A percentile compares a stretch with the other conserved stretches of the same genome.
Conservation (phyloP, 495 filamentous ascomycete species). For the Tuber brumale region DNA sequence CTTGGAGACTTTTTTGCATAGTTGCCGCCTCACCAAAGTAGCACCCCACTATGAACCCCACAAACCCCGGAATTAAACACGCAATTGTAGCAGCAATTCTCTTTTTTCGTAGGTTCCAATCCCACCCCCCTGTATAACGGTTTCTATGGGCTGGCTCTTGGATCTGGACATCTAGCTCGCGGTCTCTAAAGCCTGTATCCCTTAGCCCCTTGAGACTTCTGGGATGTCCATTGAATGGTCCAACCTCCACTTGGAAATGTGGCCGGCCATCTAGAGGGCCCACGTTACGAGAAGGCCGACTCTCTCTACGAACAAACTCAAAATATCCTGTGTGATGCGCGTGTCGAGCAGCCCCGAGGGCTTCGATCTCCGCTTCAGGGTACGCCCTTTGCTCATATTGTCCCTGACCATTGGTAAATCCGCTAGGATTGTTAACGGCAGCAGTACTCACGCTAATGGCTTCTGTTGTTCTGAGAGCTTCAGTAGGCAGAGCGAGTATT, state of each 20-base stretch:
- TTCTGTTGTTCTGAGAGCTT: background rate
- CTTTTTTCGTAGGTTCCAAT: slow-evolving; percentile 49
- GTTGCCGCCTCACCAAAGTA: slow-evolving; percentile 69
- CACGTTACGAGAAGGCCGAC: background rate
- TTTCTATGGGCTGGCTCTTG: background rate
- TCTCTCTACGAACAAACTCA: background rate
- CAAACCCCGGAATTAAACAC: slow-evolving; percentile 61
- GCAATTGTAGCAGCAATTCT: slow-evolving; percentile 59
- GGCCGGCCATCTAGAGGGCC: background rate
- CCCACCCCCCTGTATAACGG: slow-evolving; percentile 30
- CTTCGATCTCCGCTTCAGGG: background rate
- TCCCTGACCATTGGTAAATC: background rate
- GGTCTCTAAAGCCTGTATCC: background rate
- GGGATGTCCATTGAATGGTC: background rate
- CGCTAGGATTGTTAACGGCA: slow-evolving; percentile 10
- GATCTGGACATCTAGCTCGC: background rate
- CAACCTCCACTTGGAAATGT: background rate
- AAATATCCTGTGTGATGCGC: background rate
- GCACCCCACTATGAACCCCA: slow-evolving; percentile 64
- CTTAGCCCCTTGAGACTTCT: background rate
- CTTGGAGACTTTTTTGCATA: slow-evolving; percentile 65
- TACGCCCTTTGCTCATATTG: background rate
- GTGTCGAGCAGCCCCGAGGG: background rate
- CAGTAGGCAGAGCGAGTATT: background rate
- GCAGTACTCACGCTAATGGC: background rate